These are phyloP conservation scores for Thuidium tamariscinum DNA, from an alignment of 225 moss, liverwort and hornwort species.

Conservation along the genomic window DNA sequence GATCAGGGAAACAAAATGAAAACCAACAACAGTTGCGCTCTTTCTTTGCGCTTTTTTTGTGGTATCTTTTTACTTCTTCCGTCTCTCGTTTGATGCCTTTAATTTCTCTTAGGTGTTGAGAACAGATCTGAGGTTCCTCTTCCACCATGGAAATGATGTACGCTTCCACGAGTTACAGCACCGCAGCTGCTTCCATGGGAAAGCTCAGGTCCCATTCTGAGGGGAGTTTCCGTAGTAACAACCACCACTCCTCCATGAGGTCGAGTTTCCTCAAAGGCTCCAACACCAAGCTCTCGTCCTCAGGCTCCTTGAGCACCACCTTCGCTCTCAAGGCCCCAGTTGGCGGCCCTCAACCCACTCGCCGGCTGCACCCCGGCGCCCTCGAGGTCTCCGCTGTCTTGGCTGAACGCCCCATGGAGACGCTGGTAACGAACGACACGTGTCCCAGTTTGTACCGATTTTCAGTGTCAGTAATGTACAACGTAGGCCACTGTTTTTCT, in stretches of 20 bases:
- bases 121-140: not conserved
- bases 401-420: constrained; percentile 36
- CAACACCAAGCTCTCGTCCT: not conserved
- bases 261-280: constrained; percentile 13
- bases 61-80: not conserved
- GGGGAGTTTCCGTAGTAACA: not conserved
- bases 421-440: constrained; percentile 3
- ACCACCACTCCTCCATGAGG: not conserved
- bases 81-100: too few relatives aligned
- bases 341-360: not conserved
- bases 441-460: not conserved
- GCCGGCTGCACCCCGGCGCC: not conserved
- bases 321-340: not conserved
- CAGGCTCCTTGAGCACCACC: not conserved
- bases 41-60: not conserved
- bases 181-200: not conserved
- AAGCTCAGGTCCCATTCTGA: not conserved
- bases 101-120: not conserved
- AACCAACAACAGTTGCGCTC: not conserved
- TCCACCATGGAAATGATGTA: constrained; percentile 17
- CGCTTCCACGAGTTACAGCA: constrained; percentile 34
- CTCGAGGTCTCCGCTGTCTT: constrained; percentile 26
- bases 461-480: not conserved
- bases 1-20: not conserved
- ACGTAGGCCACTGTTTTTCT: not conserved